phyloP scores from a whole-genome alignment of 2,329 filamentous ascomycete species.

The Hymenotorrendiella dingleyae region DNA sequence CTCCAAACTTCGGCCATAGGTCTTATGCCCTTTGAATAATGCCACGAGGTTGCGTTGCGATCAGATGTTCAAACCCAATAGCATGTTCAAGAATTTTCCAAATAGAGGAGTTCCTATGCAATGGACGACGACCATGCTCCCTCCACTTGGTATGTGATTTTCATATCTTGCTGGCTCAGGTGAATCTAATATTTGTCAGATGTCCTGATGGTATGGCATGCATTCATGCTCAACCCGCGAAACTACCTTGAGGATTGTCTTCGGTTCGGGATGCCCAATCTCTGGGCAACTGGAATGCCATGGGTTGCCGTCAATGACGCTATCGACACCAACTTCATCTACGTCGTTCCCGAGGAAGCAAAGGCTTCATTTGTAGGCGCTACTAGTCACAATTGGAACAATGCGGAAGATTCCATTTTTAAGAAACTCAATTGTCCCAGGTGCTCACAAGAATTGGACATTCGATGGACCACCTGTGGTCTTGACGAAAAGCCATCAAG shows the following conservation, averaged over 20 bases:
- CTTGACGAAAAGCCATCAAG: conserved; percentile 33
- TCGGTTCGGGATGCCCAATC: conserved; percentile 45
- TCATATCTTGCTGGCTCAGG: not conserved
- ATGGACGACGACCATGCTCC: conserved; percentile 42
- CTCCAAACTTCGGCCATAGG: no score
- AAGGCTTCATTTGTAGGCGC: conserved; percentile 40
- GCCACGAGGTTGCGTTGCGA: conserved; percentile 22
- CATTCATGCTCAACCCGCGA: conserved; percentile 72
- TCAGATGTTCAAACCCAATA: conserved; percentile 17
- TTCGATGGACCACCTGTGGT: conserved; percentile 57
- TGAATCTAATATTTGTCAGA: conserved; percentile 40
- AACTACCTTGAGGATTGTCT: conserved; percentile 70
- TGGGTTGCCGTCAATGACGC: conserved; percentile 53
- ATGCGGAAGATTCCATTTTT: conserved; percentile 41
- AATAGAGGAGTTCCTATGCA: conserved; percentile 10
- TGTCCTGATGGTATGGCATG: conserved; percentile 74
- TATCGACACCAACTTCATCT: conserved; percentile 56
- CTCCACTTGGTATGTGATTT: conserved; percentile 54
- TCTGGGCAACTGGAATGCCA: conserved; percentile 61
- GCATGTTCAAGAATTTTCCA: conserved; percentile 14
- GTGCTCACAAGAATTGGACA: conserved; percentile 38
- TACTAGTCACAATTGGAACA: conserved; percentile 54
- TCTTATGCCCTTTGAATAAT: conserved; percentile 22
- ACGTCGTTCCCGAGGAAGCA: conserved; percentile 40
- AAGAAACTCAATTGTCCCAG: conserved; percentile 50